A percentile compares a stretch with the other conserved stretches of the same genome.
Conservation (phyloP, 1,284 basidiomycete genomes). For the Trichosporon coremiiforme region DNA sequence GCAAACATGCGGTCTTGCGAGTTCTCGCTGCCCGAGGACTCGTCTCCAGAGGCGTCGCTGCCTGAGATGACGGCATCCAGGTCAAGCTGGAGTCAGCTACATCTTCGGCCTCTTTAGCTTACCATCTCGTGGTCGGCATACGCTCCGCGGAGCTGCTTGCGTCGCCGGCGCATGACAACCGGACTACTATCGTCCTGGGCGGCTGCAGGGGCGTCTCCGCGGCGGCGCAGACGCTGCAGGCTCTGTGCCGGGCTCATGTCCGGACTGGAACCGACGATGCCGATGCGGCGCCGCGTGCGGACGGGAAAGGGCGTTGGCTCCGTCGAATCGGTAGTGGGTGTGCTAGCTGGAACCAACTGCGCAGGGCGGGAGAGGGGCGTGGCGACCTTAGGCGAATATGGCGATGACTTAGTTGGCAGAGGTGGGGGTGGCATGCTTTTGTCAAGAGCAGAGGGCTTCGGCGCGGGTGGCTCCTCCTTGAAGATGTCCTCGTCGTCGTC, state of each 20-base stretch:
- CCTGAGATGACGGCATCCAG: slow-evolving; percentile 48
- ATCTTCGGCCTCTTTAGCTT: neutral
- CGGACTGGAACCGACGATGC: neutral
- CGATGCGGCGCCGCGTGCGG: neutral
- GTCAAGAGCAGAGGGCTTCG: neutral
- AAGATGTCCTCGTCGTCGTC: slow-evolving; percentile 25
- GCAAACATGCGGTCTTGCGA: slow-evolving; percentile 56
- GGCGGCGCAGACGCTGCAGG: slow-evolving; percentile 25
- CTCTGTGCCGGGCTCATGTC: slow-evolving; percentile 25
- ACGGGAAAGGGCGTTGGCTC: slow-evolving; percentile 25
- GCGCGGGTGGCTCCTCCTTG: neutral
- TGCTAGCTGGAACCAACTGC: neutral
- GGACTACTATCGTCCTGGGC: slow-evolving; percentile 5
- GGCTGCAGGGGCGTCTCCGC: neutral
- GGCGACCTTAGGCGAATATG: neutral
- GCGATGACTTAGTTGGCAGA: slow-evolving; percentile 16
- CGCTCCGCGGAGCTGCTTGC: neutral
- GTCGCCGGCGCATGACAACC: neutral
- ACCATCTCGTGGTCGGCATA: slow-evolving; percentile 12
- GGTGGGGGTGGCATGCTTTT: slow-evolving; percentile 27
- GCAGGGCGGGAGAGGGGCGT: slow-evolving; percentile 12
- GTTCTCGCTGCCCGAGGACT: slow-evolving; percentile 49
- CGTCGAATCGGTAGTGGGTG: neutral
- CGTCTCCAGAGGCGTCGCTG: slow-evolving; percentile 40
- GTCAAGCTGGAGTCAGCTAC: slow-evolving; percentile 38